phyloP scores from a whole-genome alignment of 352 stramenopile species.

The Phytophthora foliorum region DNA sequence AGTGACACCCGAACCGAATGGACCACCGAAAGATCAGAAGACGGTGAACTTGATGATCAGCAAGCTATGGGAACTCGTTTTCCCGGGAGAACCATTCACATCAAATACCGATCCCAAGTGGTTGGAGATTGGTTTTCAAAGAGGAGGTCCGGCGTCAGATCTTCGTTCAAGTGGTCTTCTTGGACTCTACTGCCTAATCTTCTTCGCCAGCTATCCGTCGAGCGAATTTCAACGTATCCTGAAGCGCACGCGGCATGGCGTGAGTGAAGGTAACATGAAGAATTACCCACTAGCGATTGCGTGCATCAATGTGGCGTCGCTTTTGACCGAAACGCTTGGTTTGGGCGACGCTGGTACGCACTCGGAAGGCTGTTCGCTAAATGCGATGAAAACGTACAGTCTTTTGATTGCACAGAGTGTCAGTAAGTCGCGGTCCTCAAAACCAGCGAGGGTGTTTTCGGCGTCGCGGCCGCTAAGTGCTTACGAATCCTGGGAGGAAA shows the following conservation, averaged over 20 bases:
- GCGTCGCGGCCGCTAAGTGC: constrained; percentile 42
- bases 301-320: constrained; percentile 85
- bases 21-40: constrained; percentile 74
- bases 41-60: constrained; percentile 84
- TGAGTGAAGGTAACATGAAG: constrained; percentile 91
- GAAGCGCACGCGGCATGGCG: constrained; percentile 77
- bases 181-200: constrained; percentile 88
- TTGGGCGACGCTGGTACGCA: constrained; percentile 85
- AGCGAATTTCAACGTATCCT: constrained; percentile 78
- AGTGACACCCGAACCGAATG: constrained; percentile 79
- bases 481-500: constrained; percentile 80
- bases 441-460: constrained; percentile 39
- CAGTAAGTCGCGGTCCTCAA: constrained; percentile 34
- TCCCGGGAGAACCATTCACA: constrained; percentile 67
- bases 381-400: constrained; percentile 83
- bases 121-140: constrained; percentile 88
- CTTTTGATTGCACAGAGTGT: constrained; percentile 69
- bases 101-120: constrained; percentile 82
- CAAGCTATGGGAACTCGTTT: constrained; percentile 74
- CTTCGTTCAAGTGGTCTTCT: constrained; percentile 85
- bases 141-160: constrained; percentile 83
- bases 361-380: constrained; percentile 69
- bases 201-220: constrained; percentile 79
- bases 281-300: constrained; percentile 90
- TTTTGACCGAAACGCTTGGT: constrained; percentile 81